Percentiles rank a stretch among this genome's conserved stretches.
phyloP scores from a whole-genome alignment of 2,329 filamentous ascomycete species.

The Trichoderma sp. region DNA sequence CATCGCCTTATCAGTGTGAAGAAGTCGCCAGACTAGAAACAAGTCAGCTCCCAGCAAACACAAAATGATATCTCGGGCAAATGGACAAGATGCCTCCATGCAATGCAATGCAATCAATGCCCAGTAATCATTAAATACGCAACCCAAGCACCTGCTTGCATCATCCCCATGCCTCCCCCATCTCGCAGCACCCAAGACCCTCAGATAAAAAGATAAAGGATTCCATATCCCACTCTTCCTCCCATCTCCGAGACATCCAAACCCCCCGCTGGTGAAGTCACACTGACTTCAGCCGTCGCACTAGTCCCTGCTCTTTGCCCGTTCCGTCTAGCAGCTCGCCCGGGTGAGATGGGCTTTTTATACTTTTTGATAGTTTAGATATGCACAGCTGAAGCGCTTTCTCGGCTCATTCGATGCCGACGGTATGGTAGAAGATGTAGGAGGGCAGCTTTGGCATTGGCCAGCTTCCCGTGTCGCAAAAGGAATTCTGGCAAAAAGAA shows the following conservation, averaged over 20 bases:
- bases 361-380: neutral
- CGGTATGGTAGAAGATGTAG: neutral
- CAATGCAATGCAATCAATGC: too few relatives aligned
- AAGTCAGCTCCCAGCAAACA: too few relatives aligned
- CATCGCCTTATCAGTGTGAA: too few relatives aligned
- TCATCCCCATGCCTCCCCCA: too few relatives aligned
- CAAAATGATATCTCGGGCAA: too few relatives aligned
- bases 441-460: neutral
- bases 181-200: too few relatives aligned
- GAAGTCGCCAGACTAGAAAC: too few relatives aligned
- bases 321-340: neutral
- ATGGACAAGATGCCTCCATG: too few relatives aligned
- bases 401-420: neutral
- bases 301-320: neutral
- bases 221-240: neutral
- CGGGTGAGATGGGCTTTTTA: neutral
- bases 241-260: neutral
- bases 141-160: too few relatives aligned
- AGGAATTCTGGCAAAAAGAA: neutral
- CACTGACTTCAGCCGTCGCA: constrained; percentile 10
- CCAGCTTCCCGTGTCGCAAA: neutral
- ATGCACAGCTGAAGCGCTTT: neutral
- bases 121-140: too few relatives aligned
- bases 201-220: too few relatives aligned
- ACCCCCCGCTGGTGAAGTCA: constrained; percentile 3